Base-by-base conservation (phyloP, 2,329 filamentous ascomycete species). In the Sporothrix luriei region DNA sequence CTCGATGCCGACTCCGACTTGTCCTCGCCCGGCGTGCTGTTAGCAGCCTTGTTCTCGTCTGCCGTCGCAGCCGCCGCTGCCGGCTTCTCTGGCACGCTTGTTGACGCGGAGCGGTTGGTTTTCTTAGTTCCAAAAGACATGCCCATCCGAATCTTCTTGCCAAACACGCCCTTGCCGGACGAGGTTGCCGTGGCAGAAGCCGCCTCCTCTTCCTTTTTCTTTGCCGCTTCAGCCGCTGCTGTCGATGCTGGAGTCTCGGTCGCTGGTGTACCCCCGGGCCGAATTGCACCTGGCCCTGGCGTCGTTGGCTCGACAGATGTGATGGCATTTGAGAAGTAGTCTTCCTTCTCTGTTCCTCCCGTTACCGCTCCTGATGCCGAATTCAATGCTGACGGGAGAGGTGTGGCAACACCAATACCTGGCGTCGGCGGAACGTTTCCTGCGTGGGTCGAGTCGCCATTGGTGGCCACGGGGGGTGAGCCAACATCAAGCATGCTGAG, bases 101-200 rank as follows among this genome's bases (percentile, higher is more conserved):
- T 86, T 4, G 89, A 89, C 4, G 85, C 82, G 26, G 89, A 90
- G 19, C 92, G 87, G 14, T 88, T 88, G 16, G 94, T 84, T 79
- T 97, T 97, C 82, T 96, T 97, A 75, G 90, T 90, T 74, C 90
- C 89, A 76, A 94, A 93, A 0, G 90, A 88, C 74, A 86, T 87
- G 79, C 85, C 86, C 87, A 92, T 90, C 62, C 91, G 88, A 78
- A 97, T 94, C 75, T 92, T 92, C 81, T 94, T 95, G 55, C 91
- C 88, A 77, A 97, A 96, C 6, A 92, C 89, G 69, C 83, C 81
- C 74, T 91, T 91, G 7, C 54, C 24, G 4, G 65, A 43, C 4
- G 40, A 43, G 11, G 40, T 43, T 5, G 68, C 24, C 1, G 55
- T 38, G 19, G 64, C 43, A 14, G 48, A 38, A 21, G 64, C 43